Base-by-base conservation (phyloP, 768 basidiomycete genomes). In the Psilocybe tampanensis region DNA sequence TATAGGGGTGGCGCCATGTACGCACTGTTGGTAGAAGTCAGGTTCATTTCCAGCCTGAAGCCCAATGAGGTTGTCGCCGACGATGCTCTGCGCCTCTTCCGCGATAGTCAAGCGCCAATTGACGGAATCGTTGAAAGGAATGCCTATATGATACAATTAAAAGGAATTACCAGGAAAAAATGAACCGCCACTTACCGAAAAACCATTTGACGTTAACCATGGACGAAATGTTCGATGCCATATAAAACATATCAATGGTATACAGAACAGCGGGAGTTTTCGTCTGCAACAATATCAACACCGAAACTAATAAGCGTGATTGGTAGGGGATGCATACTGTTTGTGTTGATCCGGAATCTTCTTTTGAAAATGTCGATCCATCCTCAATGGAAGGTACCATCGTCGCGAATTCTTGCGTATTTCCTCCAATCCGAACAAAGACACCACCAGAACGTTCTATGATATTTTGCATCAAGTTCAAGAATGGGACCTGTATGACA, bases 21-120 rank as follows among this genome's bases (percentile, higher is more conserved):
- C 70, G 11, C 72, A 77, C 67, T 65, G 57, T 15, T 77, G 72
- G 60, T 87, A 93, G 60, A 91, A 80, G 74, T 94, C 90, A n/a
- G 90, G 90, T 70, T 92, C 90, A 66, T 92, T 91, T 1, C 86
- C 89, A 2, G 85, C 81, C 66, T 90, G 86, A 8, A 89, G 70
- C 0, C 86, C 90, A 18, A 88, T 68, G 18, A 92, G 72, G 57
- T 83, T 76, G 50, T 80, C 72, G 1, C 90, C 90, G 2, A 92
- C 74, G 55, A 90, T 86, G 17, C 68, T 59, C 66, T 89, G 80
- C 6, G 83, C 84, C 39, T 80, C 70, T 64, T 84, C 79, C 7
- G 84, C 86, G 33, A 89, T 83, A 24, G 68, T 68, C 9, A 86
- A 66, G 3, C 79, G 71, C 75, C 79, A 82, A 65, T 85, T 71